phyloP scores from a whole-genome alignment of 1,139 yeast genomes.

The Blastobotrys buckinghamii region DNA sequence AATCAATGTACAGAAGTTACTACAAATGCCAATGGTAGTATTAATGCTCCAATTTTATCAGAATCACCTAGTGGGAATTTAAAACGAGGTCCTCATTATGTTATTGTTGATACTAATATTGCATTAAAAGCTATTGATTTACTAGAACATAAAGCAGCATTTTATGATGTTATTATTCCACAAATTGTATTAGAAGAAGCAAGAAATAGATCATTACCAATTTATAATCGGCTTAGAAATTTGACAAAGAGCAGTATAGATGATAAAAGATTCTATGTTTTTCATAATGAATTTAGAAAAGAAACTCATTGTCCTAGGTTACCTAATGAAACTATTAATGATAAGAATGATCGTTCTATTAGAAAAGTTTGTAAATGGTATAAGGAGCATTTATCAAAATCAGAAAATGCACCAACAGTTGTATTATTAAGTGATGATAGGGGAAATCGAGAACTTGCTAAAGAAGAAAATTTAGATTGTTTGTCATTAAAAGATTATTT shows the following conservation, averaged over 20 bases:
- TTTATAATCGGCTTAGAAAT: conserved; percentile 76
- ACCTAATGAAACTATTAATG: conserved; percentile 72
- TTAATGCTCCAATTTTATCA: conserved; percentile 41
- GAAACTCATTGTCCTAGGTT: conserved; percentile 62
- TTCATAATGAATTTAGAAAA: conserved; percentile 85
- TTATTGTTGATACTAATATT: conserved; percentile 83
- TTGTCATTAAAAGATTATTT: conserved; percentile 61
- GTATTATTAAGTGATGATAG: conserved; percentile 75
- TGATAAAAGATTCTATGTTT: conserved; percentile 80
- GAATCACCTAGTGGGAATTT: conserved; percentile 51
- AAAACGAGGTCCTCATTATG: conserved; percentile 61
- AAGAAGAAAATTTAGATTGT: conserved; percentile 48
- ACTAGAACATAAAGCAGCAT: conserved; percentile 69
- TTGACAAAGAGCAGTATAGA: conserved; percentile 58
- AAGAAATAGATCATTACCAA: conserved; percentile 78
- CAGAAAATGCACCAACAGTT: conserved; percentile 37
- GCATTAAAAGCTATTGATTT: conserved; percentile 85
- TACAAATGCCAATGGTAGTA: conserved; percentile 38
- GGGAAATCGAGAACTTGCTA: conserved; percentile 57
- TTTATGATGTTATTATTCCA: conserved; percentile 86
- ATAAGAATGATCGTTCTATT: conserved; percentile 88
- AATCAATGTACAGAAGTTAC: conserved; percentile 44
- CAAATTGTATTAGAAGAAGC: conserved; percentile 95
- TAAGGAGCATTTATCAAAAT: conserved; percentile 49
- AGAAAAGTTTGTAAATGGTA: conserved; percentile 73